Percentiles rank a stretch among this genome's conserved stretches.
These are phyloP conservation scores for Aspergillus sergii DNA, from an alignment of 2,329 filamentous ascomycete species.

Conservation along the genomic window DNA sequence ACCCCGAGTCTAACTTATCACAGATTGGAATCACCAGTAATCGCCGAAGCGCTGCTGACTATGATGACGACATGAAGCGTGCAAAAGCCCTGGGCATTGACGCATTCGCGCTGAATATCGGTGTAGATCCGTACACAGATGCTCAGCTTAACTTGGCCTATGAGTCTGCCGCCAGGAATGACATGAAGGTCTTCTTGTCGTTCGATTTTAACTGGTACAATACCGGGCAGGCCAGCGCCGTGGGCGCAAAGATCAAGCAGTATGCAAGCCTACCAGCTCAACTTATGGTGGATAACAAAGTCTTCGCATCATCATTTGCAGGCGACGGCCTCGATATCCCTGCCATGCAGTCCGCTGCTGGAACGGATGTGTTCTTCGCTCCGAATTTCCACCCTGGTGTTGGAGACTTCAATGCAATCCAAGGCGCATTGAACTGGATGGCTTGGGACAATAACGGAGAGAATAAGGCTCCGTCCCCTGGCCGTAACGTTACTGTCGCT, in stretches of 20 bases:
- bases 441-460: conserved; percentile 47
- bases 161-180: conserved; percentile 48
- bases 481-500: conserved; percentile 44
- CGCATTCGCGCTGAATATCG: conserved; percentile 56
- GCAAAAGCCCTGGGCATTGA: conserved; percentile 51
- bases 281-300: conserved; percentile 52
- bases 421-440: conserved; percentile 50
- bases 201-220: conserved; percentile 59
- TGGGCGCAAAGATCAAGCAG: conserved; percentile 51
- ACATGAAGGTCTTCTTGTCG: conserved; percentile 59
- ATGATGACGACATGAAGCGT: conserved; percentile 51
- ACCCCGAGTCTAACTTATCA: not conserved
- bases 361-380: conserved; percentile 50
- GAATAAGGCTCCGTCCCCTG: conserved; percentile 53
- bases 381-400: conserved; percentile 54
- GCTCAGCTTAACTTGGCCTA: conserved; percentile 54
- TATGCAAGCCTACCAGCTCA: conserved; percentile 51
- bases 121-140: conserved; percentile 46
- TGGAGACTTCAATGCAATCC: conserved; percentile 41
- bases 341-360: conserved; percentile 47
- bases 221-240: conserved; percentile 38
- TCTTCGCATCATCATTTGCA: conserved; percentile 58
- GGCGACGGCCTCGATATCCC: conserved; percentile 51
- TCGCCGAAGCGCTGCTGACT: conserved; percentile 47
- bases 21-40: conserved; percentile 51